Conservation (phyloP, 2,329 filamentous ascomycete genomes). For the Xylaria digitata region DNA sequence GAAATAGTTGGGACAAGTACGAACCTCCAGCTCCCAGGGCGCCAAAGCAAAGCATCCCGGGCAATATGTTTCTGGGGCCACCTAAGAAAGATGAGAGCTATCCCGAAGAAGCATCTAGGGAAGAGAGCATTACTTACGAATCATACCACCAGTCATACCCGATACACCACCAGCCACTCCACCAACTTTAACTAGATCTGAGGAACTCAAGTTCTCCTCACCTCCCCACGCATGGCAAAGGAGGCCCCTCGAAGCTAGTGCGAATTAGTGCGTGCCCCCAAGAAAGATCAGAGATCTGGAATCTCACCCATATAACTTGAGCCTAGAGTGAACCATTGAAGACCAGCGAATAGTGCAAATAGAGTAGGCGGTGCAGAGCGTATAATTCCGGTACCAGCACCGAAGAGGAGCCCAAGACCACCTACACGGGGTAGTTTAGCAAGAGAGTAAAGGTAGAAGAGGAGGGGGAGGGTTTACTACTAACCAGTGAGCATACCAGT, state of each 20-base stretch:
- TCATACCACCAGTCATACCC: slow-evolving; percentile 67
- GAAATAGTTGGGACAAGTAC: slow-evolving; percentile 43
- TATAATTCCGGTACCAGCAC: slow-evolving; percentile 77
- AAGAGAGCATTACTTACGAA: slow-evolving; percentile 57
- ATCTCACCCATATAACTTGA: slow-evolving; percentile 78
- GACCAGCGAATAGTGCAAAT: slow-evolving; percentile 77
- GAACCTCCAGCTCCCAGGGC: slow-evolving; percentile 54
- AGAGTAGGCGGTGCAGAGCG: slow-evolving; percentile 74
- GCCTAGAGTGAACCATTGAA: slow-evolving; percentile 85
- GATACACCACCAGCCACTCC: slow-evolving; percentile 77
- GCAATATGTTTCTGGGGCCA: slow-evolving; percentile 64
- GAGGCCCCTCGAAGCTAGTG: slow-evolving; percentile 60
- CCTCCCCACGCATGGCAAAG: slow-evolving; percentile 62
- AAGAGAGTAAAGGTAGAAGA: slow-evolving; percentile 22
- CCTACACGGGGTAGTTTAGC: slow-evolving; percentile 54
- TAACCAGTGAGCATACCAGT: slow-evolving; percentile 47
- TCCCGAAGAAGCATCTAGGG: slow-evolving; percentile 5
- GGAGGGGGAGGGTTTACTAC: slow-evolving; percentile 8
- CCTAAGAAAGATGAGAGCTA: slow-evolving; percentile 53
- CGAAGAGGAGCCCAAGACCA: slow-evolving; percentile 69
- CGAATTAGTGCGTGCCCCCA: slow-evolving; percentile 23
- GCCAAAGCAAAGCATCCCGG: slow-evolving; percentile 62
- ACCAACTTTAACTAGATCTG: slow-evolving; percentile 74
- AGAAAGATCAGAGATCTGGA: not conserved
- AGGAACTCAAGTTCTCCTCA: slow-evolving; percentile 63